These are phyloP conservation scores for Elymus sibiricus DNA, from an alignment of 176 grass and related monocot genomes.

Conservation along the genomic window DNA sequence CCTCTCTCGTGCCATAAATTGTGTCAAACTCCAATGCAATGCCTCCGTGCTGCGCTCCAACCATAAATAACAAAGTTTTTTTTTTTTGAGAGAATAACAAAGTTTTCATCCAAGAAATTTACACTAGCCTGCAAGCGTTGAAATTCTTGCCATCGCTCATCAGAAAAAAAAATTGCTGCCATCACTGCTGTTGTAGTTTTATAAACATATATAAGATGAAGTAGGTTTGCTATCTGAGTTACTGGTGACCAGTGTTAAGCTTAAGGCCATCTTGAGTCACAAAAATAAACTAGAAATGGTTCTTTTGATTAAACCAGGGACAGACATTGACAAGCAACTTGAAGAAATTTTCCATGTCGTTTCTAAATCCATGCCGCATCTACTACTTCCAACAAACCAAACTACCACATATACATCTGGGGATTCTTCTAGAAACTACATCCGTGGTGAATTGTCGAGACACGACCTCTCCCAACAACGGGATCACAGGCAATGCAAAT, in stretches of 20 bases:
- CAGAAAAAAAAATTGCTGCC: too few species aligned
- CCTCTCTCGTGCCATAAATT: background rate
- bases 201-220: background rate
- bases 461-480: background rate
- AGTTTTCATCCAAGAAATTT: background rate
- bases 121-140: background rate
- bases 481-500: background rate
- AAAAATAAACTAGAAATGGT: background rate
- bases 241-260: background rate
- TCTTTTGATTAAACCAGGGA: background rate
- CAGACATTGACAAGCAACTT: background rate
- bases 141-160: background rate
- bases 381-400: slow-evolving; percentile 18
- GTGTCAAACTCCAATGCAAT: background rate
- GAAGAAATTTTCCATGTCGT: background rate
- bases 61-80: background rate
- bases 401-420: slow-evolving; percentile 9
- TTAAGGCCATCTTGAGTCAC: background rate
- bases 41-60: background rate
- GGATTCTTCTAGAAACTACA: slow-evolving; percentile 23
- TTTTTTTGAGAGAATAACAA: too few species aligned
- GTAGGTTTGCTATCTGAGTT: background rate
- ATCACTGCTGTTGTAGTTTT: background rate
- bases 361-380: background rate
- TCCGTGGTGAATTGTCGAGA: background rate